Evolutionary conservation across 1,284 basidiomycete genomes (phyloP).

Genomic region (Ceratobasidium sp.): DNA sequence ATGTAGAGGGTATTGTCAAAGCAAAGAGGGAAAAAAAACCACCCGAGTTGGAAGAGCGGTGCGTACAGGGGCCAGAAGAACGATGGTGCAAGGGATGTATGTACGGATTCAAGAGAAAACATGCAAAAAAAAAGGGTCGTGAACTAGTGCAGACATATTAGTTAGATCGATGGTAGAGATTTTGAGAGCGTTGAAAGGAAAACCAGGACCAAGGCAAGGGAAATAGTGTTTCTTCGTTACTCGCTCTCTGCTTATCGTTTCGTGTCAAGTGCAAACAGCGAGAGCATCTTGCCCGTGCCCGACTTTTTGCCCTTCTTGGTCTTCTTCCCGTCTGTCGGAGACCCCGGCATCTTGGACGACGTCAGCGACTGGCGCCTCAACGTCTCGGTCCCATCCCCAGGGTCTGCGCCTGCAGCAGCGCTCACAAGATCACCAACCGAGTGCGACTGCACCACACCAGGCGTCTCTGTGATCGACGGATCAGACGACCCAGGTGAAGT

Average conservation of each 20-base stretch:
- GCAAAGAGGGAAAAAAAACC: constrained; percentile 1
- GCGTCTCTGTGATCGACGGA: constrained; percentile 70
- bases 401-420: constrained; percentile 6
- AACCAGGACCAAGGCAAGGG: background rate
- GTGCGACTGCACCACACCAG: constrained; percentile 32
- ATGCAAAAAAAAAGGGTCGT: constrained; percentile 3
- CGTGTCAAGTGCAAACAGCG: constrained; percentile 67
- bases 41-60: background rate
- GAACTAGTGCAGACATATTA: constrained; percentile 22
- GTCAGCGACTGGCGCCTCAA: constrained; percentile 24
- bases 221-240: background rate
- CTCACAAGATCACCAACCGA: constrained; percentile 49
- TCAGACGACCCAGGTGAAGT: constrained; percentile 69
- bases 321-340: constrained; percentile 62
- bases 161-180: constrained; percentile 22
- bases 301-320: constrained; percentile 84
- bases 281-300: constrained; percentile 83
- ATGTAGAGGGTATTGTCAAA: constrained; percentile 33
- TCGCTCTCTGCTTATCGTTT: constrained; percentile 55
- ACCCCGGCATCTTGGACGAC: constrained; percentile 19
- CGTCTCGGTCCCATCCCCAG: constrained; percentile 37
- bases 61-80: constrained; percentile 13
- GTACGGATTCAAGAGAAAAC: constrained; percentile 4
- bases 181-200: background rate
- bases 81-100: background rate